phyloP scores from a whole-genome alignment of 2,329 filamentous ascomycete genomes.

The Sarocladium kiliense region DNA sequence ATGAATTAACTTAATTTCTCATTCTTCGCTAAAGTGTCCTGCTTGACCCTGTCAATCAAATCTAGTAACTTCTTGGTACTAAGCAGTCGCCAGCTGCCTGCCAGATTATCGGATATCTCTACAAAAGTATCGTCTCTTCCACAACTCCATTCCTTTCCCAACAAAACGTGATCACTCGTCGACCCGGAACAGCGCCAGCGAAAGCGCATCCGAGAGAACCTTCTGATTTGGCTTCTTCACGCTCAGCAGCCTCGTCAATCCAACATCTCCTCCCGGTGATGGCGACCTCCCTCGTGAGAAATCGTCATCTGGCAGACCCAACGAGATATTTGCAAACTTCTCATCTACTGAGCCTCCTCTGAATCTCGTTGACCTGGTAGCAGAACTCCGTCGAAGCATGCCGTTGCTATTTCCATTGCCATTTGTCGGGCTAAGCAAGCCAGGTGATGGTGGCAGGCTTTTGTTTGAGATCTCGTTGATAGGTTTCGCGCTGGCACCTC shows the following conservation, averaged over 20 bases:
- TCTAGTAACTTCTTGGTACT: too few relatives aligned
- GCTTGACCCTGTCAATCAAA: neutral
- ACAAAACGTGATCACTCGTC: slow-evolving; percentile 2
- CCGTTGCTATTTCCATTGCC: neutral
- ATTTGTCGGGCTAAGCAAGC: neutral
- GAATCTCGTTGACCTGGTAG: neutral
- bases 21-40: neutral
- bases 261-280: slow-evolving; percentile 10
- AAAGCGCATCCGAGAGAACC: slow-evolving; percentile 11
- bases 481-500: slow-evolving; percentile 9
- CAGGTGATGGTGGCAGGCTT: neutral
- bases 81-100: too few relatives aligned
- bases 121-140: neutral
- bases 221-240: slow-evolving; percentile 13
- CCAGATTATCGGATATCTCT: neutral
- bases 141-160: too few relatives aligned
- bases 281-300: slow-evolving; percentile 11
- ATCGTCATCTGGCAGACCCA: slow-evolving; percentile 5
- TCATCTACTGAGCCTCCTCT: neutral
- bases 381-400: slow-evolving; percentile 4
- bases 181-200: slow-evolving; percentile 11
- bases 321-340: neutral
- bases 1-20: neutral
- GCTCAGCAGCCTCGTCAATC: slow-evolving; percentile 14
- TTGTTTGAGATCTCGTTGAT: neutral